phyloP scores from a whole-genome alignment of 192 early-diverging fungal genomes.

The Allomyces macrogynus region DNA sequence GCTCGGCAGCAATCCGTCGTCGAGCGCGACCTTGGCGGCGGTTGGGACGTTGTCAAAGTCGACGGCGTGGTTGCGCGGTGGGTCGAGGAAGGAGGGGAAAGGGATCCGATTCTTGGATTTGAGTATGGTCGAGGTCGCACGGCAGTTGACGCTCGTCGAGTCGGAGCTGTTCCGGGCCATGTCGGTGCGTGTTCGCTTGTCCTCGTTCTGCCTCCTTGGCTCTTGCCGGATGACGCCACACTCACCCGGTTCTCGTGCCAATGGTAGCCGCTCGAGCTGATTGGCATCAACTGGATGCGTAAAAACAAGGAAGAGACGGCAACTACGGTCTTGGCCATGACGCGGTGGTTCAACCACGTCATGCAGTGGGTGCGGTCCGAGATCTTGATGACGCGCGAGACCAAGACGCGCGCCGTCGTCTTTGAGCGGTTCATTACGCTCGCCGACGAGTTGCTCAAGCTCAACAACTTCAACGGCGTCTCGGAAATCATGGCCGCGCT shows the following conservation, averaged over 20 bases:
- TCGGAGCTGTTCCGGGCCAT: conserved; percentile 27
- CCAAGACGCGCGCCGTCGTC: conserved; percentile 17
- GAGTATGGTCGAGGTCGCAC: conserved; percentile 30
- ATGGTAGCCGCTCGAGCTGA: conserved; percentile 20
- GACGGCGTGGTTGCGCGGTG: background rate
- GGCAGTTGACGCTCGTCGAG: conserved; percentile 35
- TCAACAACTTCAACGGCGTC: conserved; percentile 38
- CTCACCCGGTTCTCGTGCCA: too few relatives aligned
- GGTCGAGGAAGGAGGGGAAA: background rate
- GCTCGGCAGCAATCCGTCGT: too few relatives aligned
- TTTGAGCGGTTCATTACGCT: conserved; percentile 22
- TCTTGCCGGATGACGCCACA: too few relatives aligned
- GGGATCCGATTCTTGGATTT: conserved; percentile 15
- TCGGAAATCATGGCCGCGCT: conserved; percentile 34
- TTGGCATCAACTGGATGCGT: conserved; percentile 35
- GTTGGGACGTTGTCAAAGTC: too few relatives aligned
- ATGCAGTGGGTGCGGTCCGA: conserved; percentile 32
- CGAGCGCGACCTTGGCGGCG: too few relatives aligned
- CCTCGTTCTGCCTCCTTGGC: too few relatives aligned
- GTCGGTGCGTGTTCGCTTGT: conserved; percentile 9
- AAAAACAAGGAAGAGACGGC: conserved; percentile 29
- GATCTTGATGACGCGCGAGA: conserved; percentile 25
- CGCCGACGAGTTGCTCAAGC: conserved; percentile 18
- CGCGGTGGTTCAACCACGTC: conserved; percentile 34
- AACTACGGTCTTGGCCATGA: conserved; percentile 29